Base-by-base conservation (phyloP, 768 basidiomycete genomes). In the Dentipellis fragilis region DNA sequence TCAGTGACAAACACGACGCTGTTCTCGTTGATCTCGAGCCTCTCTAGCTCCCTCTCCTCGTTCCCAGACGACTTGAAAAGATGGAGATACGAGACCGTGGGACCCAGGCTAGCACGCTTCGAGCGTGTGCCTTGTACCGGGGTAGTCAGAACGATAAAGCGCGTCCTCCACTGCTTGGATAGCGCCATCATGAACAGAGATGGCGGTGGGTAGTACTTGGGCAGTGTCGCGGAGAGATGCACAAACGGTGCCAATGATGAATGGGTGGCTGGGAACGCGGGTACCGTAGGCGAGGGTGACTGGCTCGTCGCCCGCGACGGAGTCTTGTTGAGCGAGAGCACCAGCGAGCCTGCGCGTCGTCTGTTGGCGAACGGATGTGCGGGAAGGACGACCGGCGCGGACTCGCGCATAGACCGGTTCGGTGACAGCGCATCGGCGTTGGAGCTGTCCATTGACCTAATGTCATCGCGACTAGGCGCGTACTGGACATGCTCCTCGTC, bases 1-100 rank as follows among this genome's bases (percentile, higher is more conserved):
- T 87, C 87, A 0, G 86, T 78, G 19, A 91, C 79, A 59, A 83
- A 89, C 12, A 88, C 84, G 51, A 85, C 81, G 51, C 83, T 87
- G 36, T 85, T 80, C 61, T 87, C 85, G 57, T 83, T 84, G 60
- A 91, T 88, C 64, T 83, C 81, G 36, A 90, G 68, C 45, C 89
- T 73, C 67, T 91, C 87, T 6, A 89, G 58, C 67, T 91, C 89
- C 51, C 71, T 78, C 59, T 87, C 86, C 17, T 84, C 81, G 10
- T 74, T 67, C 10, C 71, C 70, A 4, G 75, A 59, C 9, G 77
- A 73, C 66, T 89, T 88, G 74, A 90, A 91, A 38, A 91, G 66
- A 65, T 91, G 89, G 34, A 90, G 71, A 64, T 87, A 82, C 14
- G 65, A 81, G 21, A 72, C 72, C 12, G 73, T 68, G 12, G 76